Evolutionary conservation across 257 asterid genomes (phyloP), one percentile per base, ranked within the genome.

Genomic region (Linderniella brevidens): DNA sequence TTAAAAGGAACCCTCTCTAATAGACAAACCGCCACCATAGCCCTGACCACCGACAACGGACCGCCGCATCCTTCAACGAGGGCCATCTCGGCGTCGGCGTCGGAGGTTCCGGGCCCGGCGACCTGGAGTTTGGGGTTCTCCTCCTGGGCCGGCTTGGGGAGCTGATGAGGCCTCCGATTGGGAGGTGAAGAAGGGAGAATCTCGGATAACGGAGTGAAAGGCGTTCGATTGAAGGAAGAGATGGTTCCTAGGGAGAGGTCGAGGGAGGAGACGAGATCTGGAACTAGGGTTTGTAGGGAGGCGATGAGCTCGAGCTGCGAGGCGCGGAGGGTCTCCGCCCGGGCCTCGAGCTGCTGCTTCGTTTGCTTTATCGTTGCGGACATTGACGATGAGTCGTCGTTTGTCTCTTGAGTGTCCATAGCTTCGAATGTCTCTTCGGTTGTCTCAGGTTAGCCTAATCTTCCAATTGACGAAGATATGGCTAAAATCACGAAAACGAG

Each of bases 11-110:
- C 92, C 62, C 93, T 71, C 69, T 78, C 87, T 35, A 80, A 38
- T 80, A 88, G 65, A 61, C 87, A 88, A 4, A 74, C 94, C 0
- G 95, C 95, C 51, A 88, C 95, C 90, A 84, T 76, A 1, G 95
- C 71, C 79, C 95, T 59, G 4, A 84, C 93, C 10, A 84, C 68
- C 12, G 79, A 65, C 35, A 84, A 67, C 6, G 92, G 77, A 5
- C 82, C 92, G 0, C 86, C 93, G 39, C 74, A 59, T 56, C 78
- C 95, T 53, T 80, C 93, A 11, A 73, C 57, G 57, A 67, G 50
- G 45, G 71, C 61, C 68, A 50, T 58, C 44, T 73, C 86, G 35
- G 45, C 55, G 52, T 73, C 79, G 37, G 39, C 44, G 18, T 74
- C 62, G 4, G 46, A 50, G 58, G 18, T 53, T 50, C 56, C 41